Conservation (phyloP, 176 grass and related monocot genomes). For the Melocanna baccifera region DNA sequence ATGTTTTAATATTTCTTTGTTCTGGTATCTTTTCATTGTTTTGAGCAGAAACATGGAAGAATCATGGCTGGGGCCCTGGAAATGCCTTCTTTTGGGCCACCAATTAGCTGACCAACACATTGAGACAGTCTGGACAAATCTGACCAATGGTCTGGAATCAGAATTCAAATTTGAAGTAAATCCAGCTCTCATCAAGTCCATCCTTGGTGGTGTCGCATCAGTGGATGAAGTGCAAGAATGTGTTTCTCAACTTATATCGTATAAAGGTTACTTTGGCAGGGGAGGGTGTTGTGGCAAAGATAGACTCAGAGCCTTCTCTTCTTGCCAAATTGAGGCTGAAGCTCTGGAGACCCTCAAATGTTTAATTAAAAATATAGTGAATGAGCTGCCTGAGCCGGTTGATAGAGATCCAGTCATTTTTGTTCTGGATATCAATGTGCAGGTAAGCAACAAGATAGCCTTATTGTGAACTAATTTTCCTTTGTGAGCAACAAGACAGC, state of each 20-base stretch:
- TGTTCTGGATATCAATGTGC: slow-evolving; percentile 69
- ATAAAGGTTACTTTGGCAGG: slow-evolving; percentile 74
- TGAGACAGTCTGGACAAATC: slow-evolving; percentile 35
- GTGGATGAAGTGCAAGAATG: slow-evolving; percentile 64
- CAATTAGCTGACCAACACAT: slow-evolving; percentile 37
- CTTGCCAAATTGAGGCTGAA: slow-evolving; percentile 36
- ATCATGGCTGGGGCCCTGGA: slow-evolving; percentile 91
- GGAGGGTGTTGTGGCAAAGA: slow-evolving; percentile 71
- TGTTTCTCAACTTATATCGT: slow-evolving; percentile 58
- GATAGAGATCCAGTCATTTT: slow-evolving; percentile 78
- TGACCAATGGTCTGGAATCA: slow-evolving; percentile 42
- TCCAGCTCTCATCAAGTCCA: slow-evolving; percentile 51
- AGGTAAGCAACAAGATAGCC: slow-evolving; percentile 47
- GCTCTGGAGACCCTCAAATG: slow-evolving; percentile 21
- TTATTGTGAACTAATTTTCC: not conserved
- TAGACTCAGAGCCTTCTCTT: slow-evolving; percentile 54
- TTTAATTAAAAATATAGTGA: slow-evolving; percentile 39
- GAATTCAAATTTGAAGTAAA: slow-evolving; percentile 42
- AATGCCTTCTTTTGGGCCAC: slow-evolving; percentile 73
- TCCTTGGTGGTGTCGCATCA: slow-evolving; percentile 56
- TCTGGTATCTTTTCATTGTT: slow-evolving; percentile 20
- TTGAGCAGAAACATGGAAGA: slow-evolving; percentile 65
- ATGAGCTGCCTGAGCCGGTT: slow-evolving; percentile 21
- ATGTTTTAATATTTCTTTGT: slow-evolving; percentile 21
- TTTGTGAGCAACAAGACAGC: not conserved